Base-by-base conservation (phyloP, 2,329 filamentous ascomycete genomes). In the Knufia petricola region DNA sequence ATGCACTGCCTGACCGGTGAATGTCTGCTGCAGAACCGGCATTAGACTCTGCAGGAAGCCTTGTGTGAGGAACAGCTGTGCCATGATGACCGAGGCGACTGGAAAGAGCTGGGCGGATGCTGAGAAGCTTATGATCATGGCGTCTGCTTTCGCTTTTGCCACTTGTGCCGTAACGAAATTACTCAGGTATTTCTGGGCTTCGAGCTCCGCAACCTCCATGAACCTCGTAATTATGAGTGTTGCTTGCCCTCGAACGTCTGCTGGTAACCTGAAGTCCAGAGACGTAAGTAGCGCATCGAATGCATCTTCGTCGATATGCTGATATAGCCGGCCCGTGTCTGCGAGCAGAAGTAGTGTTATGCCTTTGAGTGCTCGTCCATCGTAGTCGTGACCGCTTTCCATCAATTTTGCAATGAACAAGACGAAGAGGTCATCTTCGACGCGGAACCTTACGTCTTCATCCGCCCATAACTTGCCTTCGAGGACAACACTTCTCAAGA, bases 61-160 rank as follows among this genome's bases (percentile, higher is more conserved):
- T 56, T 95, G 87, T 30, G 82, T 88, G 49, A 96, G 76, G 64
- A 98, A 95, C 31, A 96, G 73, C 51, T 81, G 74, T 2, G 86
- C 76, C 1, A 83, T 86, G 37, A 86, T 76, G 48, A 82, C 77
- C 2, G 87, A 84, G 2, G 86, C 80, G 46, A 98, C 77, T 1
- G 92, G 89, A 63, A 98, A 98, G 7, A 94, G 79, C 19, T 82
- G 80, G 1, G 88, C 81, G 4, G 88, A 87, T n/a, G 89, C 88
- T 46, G 89, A 96, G 64, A 95, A 96, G 4, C 89, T 89, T 43
- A 92, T 75, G 48, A 95, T 87, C 56, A 94, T 79, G 65, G 94
- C 87, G 60, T 95, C 89, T 55, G 88, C 86, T 20, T 84, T 90
- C 46, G 82, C 82, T 54, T 83, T 81, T 56, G 77, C 69, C 13